A percentile compares a stretch with the other conserved stretches of the same genome.
phyloP scores from a whole-genome alignment of 495 filamentous ascomycete species.

The Letharia lupina region DNA sequence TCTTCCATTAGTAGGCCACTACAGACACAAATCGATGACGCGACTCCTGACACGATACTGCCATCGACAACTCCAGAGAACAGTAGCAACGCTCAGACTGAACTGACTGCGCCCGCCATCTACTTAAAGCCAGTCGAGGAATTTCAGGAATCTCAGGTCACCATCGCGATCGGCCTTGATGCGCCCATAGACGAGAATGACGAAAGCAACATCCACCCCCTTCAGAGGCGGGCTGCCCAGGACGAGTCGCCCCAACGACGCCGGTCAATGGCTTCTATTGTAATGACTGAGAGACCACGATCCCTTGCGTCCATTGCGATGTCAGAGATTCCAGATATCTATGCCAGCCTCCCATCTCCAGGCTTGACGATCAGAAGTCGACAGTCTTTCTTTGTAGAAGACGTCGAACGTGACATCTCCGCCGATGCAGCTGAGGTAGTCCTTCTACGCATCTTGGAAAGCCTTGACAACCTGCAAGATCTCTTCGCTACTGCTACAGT shows the following conservation, averaged over 20 bases:
- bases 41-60: slow-evolving; percentile 2
- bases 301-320: slow-evolving; percentile 30
- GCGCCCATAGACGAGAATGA: slow-evolving; percentile 2
- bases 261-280: slow-evolving; percentile 1
- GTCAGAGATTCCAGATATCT: slow-evolving; percentile 22
- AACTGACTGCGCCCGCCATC: slow-evolving; percentile 15
- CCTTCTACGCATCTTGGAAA: slow-evolving; percentile 43
- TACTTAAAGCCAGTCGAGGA: slow-evolving; percentile 29
- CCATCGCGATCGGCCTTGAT: slow-evolving; percentile 21
- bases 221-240: slow-evolving; percentile 18
- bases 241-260: slow-evolving; percentile 11
- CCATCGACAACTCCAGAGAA: slow-evolving; percentile 6
- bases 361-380: slow-evolving; percentile 14
- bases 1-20: slow-evolving; percentile 9
- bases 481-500: slow-evolving; percentile 49
- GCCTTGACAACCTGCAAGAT: slow-evolving; percentile 46
- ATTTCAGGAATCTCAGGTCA: slow-evolving; percentile 30
- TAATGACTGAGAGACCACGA: slow-evolving; percentile 30
- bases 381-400: slow-evolving; percentile 19
- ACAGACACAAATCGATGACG: slow-evolving; percentile 16
- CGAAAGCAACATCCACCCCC: slow-evolving; percentile 14
- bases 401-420: slow-evolving; percentile 32
- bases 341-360: slow-evolving; percentile 19
- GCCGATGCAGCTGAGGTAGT: slow-evolving; percentile 40
- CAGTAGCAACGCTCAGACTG: not conserved